Evolutionary conservation across 257 asterid genomes (phyloP), one percentile per base, ranked within the genome.

Genomic region (Osmanthus fragrans): DNA sequence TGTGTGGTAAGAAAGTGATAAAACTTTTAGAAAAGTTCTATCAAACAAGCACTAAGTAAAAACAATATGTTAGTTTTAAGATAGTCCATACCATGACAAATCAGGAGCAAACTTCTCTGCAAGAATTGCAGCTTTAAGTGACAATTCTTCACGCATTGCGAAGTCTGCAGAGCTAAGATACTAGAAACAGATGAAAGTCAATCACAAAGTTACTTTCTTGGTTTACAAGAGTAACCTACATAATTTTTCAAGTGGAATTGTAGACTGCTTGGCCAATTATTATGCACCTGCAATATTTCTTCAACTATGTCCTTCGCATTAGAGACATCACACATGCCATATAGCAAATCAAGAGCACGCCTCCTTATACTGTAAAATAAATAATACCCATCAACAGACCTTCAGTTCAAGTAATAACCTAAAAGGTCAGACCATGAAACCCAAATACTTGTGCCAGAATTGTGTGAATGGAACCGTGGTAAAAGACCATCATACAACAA

Each of bases 271-370:
- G 63, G 39, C 42, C 42, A 76, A 78, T 64, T 71, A 63, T 70
- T 75, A 63, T 18, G 69, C 75, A 94, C 98, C 98, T 94, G 98
- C 70, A 94, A 88, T 70, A 94, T 77, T 84, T 94, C 98, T 86
- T 94, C 98, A 81, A 94, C 98, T 73, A 94, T 94, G 90, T 94
- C 98, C 86, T 94, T 94, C 33, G 98, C 98, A 80, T 94, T 94
- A 67, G 98, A 92, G 84, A 94, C 96, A 84, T 94, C 98, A 79
- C 98, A 94, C 97, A 94, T 94, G 82, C 98, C 97, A 84, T 94
- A 92, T 27, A 94, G 87, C 91, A 94, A 87, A 89, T 94, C 98
- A 82, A 94, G 98, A 75, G 98, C 97, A 78, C 98, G 96, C 66
- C 97, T 90, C 71, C 98, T 89, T 47, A 94, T 94, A 83, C 96